Conservation (phyloP, 305 asterid species). For the Rubia balearica region DNA sequence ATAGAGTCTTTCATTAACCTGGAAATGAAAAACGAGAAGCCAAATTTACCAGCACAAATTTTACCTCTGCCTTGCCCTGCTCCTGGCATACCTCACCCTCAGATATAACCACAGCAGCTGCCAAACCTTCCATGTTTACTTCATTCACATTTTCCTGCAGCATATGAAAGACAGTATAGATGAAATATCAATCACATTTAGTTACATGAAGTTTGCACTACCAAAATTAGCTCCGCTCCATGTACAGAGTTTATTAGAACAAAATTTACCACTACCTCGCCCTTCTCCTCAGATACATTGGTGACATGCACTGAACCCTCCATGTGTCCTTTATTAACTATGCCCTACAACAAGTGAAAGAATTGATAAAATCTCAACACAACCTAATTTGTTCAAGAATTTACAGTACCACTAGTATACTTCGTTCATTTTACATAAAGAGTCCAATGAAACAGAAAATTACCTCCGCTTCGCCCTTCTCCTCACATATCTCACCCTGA, state of each 20-base stretch:
- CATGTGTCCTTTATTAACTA: not conserved
- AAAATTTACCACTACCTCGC: too few species aligned
- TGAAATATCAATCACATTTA: not conserved
- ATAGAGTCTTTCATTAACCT: not conserved
- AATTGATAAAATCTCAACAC: not conserved
- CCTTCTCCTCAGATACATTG: too few species aligned
- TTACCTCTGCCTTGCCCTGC: not conserved
- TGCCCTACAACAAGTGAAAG: not conserved
- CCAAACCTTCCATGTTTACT: not conserved
- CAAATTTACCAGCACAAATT: not conserved
- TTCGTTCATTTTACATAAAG: not conserved
- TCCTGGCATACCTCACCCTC: not conserved
- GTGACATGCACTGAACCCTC: not conserved
- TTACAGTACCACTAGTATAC: not conserved
- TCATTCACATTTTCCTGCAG: not conserved
- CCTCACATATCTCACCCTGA: not conserved
- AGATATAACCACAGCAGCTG: not conserved
- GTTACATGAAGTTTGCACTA: not conserved
- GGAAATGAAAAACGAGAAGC: not conserved
- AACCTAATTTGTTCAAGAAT: not conserved
- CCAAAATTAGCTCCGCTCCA: not conserved
- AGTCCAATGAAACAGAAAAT: not conserved
- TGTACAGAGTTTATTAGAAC: not conserved
- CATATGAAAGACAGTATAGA: not conserved
- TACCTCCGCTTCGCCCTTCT: not conserved